These are phyloP conservation scores for Macroventuria anomochaeta DNA, from an alignment of 2,329 filamentous ascomycete genomes.

Conservation along the genomic window DNA sequence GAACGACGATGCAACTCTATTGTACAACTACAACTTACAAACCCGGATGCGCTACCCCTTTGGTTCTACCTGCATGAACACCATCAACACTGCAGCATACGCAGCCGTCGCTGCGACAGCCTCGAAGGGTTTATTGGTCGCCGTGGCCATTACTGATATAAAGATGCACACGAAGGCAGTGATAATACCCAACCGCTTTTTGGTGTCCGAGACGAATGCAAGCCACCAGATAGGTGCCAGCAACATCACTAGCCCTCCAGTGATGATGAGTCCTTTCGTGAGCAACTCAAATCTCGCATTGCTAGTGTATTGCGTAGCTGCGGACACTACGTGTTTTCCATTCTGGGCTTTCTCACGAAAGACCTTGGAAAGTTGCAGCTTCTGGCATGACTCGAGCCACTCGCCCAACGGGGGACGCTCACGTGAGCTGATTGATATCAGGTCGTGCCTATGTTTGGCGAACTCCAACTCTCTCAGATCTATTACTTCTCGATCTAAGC, in stretches of 20 bases:
- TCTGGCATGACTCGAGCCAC: slow-evolving; percentile 17
- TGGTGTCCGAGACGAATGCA: slow-evolving; percentile 12
- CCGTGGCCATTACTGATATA: slow-evolving; percentile 18
- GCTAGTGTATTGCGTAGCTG: slow-evolving; percentile 20
- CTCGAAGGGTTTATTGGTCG: slow-evolving; percentile 28
- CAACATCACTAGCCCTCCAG: slow-evolving; percentile 26
- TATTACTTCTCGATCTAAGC: too few relatives aligned
- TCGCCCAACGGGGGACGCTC: slow-evolving; percentile 15
- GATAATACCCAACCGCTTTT: slow-evolving; percentile 24
- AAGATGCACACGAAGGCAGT: slow-evolving; percentile 32
- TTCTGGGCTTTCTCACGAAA: slow-evolving; percentile 17
- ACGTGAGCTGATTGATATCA: slow-evolving; percentile 28
- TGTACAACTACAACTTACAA: too few relatives aligned
- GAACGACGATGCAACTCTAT: too few relatives aligned
- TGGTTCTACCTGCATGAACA: slow-evolving; percentile 18
- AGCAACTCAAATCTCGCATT: slow-evolving; percentile 20
- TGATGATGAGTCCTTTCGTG: slow-evolving; percentile 23
- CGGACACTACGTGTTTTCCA: slow-evolving; percentile 6
- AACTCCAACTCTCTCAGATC: too few relatives aligned
- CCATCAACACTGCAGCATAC: slow-evolving; percentile 19
- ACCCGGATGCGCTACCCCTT: too few relatives aligned
- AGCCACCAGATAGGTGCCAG: slow-evolving; percentile 35
- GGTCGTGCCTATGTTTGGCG: slow-evolving; percentile 13
- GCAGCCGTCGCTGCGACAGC: slow-evolving; percentile 33
- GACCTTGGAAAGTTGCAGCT: slow-evolving; percentile 8